Percentiles rank a stretch among this genome's conserved stretches.
phyloP scores from a whole-genome alignment of 768 basidiomycete genomes.

The Pleurotus eryngii region DNA sequence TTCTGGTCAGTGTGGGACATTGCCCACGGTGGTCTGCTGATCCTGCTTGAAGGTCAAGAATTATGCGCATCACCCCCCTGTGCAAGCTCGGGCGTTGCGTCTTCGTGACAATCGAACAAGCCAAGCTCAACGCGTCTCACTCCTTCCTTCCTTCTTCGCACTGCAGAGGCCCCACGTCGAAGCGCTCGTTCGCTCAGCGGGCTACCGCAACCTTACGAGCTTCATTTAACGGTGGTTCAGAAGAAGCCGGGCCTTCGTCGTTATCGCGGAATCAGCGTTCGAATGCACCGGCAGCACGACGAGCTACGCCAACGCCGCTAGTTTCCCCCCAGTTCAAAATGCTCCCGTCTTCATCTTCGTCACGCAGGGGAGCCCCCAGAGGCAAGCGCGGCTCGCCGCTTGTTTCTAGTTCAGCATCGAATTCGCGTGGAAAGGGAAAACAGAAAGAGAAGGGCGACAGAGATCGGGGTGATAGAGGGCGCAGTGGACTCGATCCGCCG shows the following conservation, averaged over 20 bases:
- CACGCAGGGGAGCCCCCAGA: conserved; percentile 7
- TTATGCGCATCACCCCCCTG: conserved; percentile 51
- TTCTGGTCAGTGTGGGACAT: too few relatives aligned
- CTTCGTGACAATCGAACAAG: conserved; percentile 56
- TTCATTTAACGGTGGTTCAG: conserved; percentile 27
- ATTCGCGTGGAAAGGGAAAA: background rate
- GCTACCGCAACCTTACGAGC: conserved; percentile 21
- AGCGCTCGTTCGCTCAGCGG: conserved; percentile 46
- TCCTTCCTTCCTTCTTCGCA: conserved; percentile 12
- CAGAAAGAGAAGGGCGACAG: background rate
- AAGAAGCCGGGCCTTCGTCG: conserved; percentile 18
- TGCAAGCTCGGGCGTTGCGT: conserved; percentile 49
- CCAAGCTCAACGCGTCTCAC: conserved; percentile 22
- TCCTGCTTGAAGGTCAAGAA: background rate
- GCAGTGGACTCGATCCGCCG: conserved; percentile 27
- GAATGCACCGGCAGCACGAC: conserved; percentile 14
- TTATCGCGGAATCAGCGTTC: conserved; percentile 11
- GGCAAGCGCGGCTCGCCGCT: background rate
- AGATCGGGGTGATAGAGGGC: background rate
- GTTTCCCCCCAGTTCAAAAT: conserved; percentile 21
- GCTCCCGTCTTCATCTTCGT: conserved; percentile 20
- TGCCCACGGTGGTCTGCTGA: too few relatives aligned
- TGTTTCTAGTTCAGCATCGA: background rate
- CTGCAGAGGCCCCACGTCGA: conserved; percentile 23
- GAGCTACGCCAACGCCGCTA: conserved; percentile 12